These are phyloP conservation scores for Cucurbitaria berberidis DNA, from an alignment of 2,329 filamentous ascomycete genomes.

Conservation along the genomic window DNA sequence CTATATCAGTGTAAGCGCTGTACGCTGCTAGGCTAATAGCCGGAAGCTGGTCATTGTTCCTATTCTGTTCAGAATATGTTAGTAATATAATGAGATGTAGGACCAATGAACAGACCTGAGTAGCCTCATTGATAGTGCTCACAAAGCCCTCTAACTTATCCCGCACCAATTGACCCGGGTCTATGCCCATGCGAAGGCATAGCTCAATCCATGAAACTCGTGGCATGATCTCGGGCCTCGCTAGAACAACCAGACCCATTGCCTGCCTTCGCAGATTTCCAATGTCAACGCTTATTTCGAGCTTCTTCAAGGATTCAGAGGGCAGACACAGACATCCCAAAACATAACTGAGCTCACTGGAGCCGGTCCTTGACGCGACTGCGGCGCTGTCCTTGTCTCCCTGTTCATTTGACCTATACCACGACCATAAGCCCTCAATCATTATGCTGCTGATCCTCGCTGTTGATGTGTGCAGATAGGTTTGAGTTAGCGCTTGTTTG, in stretches of 20 bases:
- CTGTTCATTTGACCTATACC: slow-evolving; percentile 70
- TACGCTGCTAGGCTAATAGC: slow-evolving; percentile 73
- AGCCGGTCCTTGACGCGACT: slow-evolving; percentile 67
- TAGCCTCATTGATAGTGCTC: slow-evolving; percentile 65
- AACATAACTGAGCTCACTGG: slow-evolving; percentile 66
- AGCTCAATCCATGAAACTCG: slow-evolving; percentile 86
- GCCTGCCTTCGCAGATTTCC: slow-evolving; percentile 71
- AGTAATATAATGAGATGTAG: slow-evolving; percentile 9
- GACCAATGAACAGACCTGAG: slow-evolving; percentile 57
- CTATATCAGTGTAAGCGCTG: slow-evolving; percentile 85
- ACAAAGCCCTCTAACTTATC: slow-evolving; percentile 70
- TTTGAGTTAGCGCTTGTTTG: slow-evolving; percentile 64
- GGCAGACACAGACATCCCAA: slow-evolving; percentile 68
- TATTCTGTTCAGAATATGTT: slow-evolving; percentile 18
- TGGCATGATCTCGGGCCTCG: slow-evolving; percentile 77
- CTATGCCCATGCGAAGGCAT: slow-evolving; percentile 78
- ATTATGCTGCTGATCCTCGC: slow-evolving; percentile 67
- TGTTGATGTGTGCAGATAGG: slow-evolving; percentile 67
- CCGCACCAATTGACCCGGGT: slow-evolving; percentile 79
- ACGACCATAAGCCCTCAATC: slow-evolving; percentile 77
- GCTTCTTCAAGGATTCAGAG: slow-evolving; percentile 57
- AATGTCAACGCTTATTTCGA: slow-evolving; percentile 54
- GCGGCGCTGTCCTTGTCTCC: slow-evolving; percentile 81
- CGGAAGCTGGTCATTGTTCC: slow-evolving; percentile 31
- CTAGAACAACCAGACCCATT: slow-evolving; percentile 77